A percentile compares a stretch with the other conserved stretches of the same genome.
phyloP scores from a whole-genome alignment of 345 rosid species.

The Trapa incisa region DNA sequence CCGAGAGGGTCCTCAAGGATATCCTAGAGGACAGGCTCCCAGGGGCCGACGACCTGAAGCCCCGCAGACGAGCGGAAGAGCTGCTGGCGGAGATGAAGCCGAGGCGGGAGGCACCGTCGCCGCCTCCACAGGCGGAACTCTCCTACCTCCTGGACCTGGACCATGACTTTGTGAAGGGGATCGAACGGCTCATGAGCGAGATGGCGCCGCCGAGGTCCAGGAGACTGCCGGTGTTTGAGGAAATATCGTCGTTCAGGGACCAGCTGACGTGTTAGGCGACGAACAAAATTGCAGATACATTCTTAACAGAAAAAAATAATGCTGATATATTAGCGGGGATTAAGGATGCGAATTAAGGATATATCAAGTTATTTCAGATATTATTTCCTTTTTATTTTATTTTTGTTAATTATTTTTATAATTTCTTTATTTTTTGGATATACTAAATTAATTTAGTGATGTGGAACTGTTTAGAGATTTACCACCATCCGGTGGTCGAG shows the following conservation, averaged over 20 bases:
- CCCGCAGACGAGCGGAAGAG: constrained; percentile 47
- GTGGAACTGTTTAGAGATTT: too few relatives aligned
- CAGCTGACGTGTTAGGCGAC: constrained; percentile 35
- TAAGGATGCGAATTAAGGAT: too few relatives aligned
- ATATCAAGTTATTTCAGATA: too few relatives aligned
- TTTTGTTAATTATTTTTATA: too few relatives aligned
- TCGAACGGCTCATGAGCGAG: constrained; percentile 30
- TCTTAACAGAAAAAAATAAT: too few relatives aligned
- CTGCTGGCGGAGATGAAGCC: constrained; percentile 34
- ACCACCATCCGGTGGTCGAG: too few relatives aligned
- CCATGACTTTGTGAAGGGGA: constrained; percentile 48
- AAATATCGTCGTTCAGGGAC: constrained; percentile 62
- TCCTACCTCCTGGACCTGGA: constrained; percentile 26
- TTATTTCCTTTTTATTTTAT: too few relatives aligned
- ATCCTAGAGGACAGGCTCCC: constrained; percentile 32
- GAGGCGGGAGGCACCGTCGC: constrained; percentile 6
- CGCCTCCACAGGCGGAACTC: constrained; percentile 7
- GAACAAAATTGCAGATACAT: too few relatives aligned
- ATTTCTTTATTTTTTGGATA: too few relatives aligned
- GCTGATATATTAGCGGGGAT: too few relatives aligned
- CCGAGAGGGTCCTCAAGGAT: constrained; percentile 26
- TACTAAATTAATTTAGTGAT: too few relatives aligned
- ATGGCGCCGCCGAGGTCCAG: constrained; percentile 55
- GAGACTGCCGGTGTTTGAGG: constrained; percentile 81
- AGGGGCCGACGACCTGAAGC: constrained; percentile 43